These are phyloP conservation scores for Sarocladium kiliense DNA, from an alignment of 2,329 filamentous ascomycete species.

Conservation along the genomic window DNA sequence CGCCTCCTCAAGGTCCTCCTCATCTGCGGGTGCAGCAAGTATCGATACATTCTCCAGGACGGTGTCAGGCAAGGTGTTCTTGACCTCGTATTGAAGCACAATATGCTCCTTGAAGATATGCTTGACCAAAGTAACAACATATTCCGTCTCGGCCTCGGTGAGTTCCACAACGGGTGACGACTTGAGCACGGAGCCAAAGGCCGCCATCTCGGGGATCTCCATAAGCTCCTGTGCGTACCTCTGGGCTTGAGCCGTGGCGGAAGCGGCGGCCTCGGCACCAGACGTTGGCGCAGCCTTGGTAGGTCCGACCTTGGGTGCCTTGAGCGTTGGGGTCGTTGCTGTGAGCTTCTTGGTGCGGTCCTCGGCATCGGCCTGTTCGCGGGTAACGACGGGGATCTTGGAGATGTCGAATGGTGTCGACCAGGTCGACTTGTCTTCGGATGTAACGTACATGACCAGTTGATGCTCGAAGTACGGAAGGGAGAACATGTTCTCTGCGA, in stretches of 20 bases:
- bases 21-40: conserved; percentile 71
- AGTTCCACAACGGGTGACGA: conserved; percentile 82
- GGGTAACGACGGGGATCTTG: conserved; percentile 85
- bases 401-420: conserved; percentile 83
- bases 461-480: conserved; percentile 94
- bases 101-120: conserved; percentile 97
- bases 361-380: conserved; percentile 93
- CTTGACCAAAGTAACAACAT: conserved; percentile 89
- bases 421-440: conserved; percentile 82
- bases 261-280: conserved; percentile 69
- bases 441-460: conserved; percentile 94
- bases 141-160: conserved; percentile 95
- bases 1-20: conserved; percentile 81
- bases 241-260: conserved; percentile 74
- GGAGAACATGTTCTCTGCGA: conserved; percentile 85
- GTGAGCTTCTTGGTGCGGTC: conserved; percentile 97
- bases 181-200: conserved; percentile 87
- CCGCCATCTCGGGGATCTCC: conserved; percentile 84
- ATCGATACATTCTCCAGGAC: conserved; percentile 87
- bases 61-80: conserved; percentile 91
- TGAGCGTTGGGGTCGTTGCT: conserved; percentile 85
- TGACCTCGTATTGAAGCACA: conserved; percentile 93
- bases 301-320: conserved; percentile 78
- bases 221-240: conserved; percentile 85
- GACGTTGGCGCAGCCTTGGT: conserved; percentile 60